phyloP scores from a whole-genome alignment of 192 early-diverging fungal genomes.

The Chytriomyces confervae region DNA sequence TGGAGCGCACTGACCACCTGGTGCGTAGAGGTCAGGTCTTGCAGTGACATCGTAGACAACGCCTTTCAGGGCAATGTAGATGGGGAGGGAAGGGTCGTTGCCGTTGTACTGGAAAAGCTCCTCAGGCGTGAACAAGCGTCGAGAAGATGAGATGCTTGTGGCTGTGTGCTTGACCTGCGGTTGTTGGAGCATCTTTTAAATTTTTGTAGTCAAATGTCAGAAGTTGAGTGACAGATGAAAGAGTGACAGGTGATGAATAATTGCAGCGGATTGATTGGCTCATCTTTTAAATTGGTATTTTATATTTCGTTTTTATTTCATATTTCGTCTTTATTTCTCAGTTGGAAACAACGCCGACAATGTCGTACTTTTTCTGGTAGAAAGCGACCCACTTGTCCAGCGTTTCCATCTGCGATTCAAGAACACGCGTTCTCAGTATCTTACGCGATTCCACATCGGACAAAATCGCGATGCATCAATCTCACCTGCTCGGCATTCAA shows the following conservation, averaged over 20 bases:
- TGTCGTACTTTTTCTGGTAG: conserved; percentile 76
- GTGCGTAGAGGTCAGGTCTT: not conserved
- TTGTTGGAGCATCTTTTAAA: no score
- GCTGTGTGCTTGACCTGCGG: not conserved
- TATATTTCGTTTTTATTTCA: no score
- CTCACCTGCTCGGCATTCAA: conserved; percentile 71
- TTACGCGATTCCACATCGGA: not conserved
- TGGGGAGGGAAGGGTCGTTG: not conserved
- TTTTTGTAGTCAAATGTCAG: no score
- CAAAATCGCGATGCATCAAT: not conserved
- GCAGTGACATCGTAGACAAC: not conserved
- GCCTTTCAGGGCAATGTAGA: not conserved
- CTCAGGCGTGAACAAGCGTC: not conserved
- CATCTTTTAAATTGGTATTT: no score
- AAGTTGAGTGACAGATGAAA: no score
- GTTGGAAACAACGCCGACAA: conserved; percentile 64
- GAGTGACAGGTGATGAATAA: no score
- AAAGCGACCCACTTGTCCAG: conserved; percentile 75
- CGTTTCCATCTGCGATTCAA: conserved; percentile 60
- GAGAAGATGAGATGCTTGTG: not conserved
- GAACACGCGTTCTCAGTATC: not conserved
- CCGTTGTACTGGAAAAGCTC: not conserved
- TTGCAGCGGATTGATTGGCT: no score
- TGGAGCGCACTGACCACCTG: not conserved
- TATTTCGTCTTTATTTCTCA: no score